A percentile compares a stretch with the other conserved stretches of the same genome.
phyloP scores from a whole-genome alignment of 2,329 filamentous ascomycete genomes.

The Xylaria digitata region DNA sequence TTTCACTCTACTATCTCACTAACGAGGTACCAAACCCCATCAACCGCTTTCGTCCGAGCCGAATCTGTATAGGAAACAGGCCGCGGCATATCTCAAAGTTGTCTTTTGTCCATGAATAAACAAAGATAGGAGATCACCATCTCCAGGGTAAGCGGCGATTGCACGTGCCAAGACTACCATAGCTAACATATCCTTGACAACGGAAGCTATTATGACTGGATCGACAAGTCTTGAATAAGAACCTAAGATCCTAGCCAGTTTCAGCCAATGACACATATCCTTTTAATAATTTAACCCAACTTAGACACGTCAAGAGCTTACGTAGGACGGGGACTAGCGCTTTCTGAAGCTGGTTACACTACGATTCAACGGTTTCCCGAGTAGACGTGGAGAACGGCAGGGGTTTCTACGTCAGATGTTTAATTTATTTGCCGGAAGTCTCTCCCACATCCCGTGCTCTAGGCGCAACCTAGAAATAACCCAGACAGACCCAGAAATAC shows the following conservation, averaged over 20 bases:
- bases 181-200: not conserved
- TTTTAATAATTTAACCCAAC: not conserved
- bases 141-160: not conserved
- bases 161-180: not conserved
- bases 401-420: not conserved
- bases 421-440: conserved; percentile 6
- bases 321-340: not conserved
- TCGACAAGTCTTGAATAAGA: no score
- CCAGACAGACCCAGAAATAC: not conserved
- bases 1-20: not conserved
- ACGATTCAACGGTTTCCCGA: not conserved
- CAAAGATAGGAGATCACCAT: not conserved
- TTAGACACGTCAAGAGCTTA: conserved; percentile 2
- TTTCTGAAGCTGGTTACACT: not conserved
- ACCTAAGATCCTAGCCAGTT: not conserved
- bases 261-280: not conserved
- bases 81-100: not conserved
- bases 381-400: conserved; percentile 4
- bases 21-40: no score
- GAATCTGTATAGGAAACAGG: not conserved
- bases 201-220: not conserved
- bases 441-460: conserved; percentile 24
- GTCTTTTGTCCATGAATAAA: not conserved
- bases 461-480: not conserved
- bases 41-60: not conserved